Base-by-base conservation (phyloP, 257 asterid species). In the Solanum chmielewskii region DNA sequence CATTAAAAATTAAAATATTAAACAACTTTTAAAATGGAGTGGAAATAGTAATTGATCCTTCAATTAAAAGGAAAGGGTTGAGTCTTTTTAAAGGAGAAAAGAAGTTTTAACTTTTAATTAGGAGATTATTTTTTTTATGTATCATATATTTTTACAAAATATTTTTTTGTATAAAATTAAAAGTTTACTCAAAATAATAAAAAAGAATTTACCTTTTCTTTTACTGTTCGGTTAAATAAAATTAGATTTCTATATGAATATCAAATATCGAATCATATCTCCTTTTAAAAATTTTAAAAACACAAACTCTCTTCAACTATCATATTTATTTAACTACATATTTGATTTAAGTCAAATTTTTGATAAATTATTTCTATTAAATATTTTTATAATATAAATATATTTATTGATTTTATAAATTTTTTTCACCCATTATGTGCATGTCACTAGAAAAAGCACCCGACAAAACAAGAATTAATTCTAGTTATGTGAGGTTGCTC, bases 241-340 rank as follows among this genome's bases (percentile, higher is more conserved):
- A 49, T 52, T 18, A 56, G 0, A 56, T 18, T 56, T 56, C 0
- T 20, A 20, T 56, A 56, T 7, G 5, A 20, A 56, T 56, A 20
- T 18, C 25, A 56, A 56, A 56, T 2, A 56, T 2, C 0, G 0
- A 52, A 52, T 56, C 1, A 18, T 18, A 56, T 56, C 0, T 0
- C 5, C 2, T 3, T 7, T 4, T 1, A 1, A 56, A 20, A 56
- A 6, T 37, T 37, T 6, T 37, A 37, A 56, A 56, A 56, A 56
- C 66, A 56, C 25, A 8, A 20, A 8, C 12, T 37, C n/a, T 56
- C 2, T 4, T 20, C 66, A 64, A 11, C 0, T 4, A 3, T n/a
- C 33, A 25, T 64, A 5, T 64, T 64, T 25, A 10, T 15, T 64
- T 1, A 64, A 4, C 7, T 64, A 60, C 29, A 60, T 60, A 21